Base-by-base conservation (phyloP, 768 basidiomycete genomes). In the Chlorophyllum brunneum region DNA sequence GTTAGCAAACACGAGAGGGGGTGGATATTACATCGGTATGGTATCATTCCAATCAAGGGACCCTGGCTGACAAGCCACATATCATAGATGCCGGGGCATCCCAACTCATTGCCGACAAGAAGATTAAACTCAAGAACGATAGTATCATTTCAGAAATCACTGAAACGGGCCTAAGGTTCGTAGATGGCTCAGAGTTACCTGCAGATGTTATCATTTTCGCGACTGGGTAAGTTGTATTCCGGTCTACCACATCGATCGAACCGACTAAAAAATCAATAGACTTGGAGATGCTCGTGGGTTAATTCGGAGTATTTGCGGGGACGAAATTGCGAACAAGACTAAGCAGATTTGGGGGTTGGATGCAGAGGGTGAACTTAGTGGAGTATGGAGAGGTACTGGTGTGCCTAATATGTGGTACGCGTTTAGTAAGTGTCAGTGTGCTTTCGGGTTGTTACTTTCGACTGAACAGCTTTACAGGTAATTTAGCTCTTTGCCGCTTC, bases 41-140 rank as follows among this genome's bases (percentile, higher is more conserved):
- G 64, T 55, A 4, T 3, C 20, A 15, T 34, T n/a, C 20, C n/a
- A 11, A 18, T 18, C 18, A n/a, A n/a, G n/a, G n/a, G 10, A 2
- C 11, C 24, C 16, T 1, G 11, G 13, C n/a, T 30, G 23, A 27
- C 22, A 26, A 23, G 8, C 9, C n/a, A 18, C 33, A 8, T 37
- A 10, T 26, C 1, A 15, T 41, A 83, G 81, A 83, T 57, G 76
- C 77, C 44, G 85, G 83, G 52, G 81, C 75, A 2, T 77, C 76
- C 53, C 75, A 81, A 61, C 67, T 80, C 55, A 80, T 87, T 56
- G 73, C 78, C 24, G 81, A 85, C 55, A 81, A 83, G 11, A 82
- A 84, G 62, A 85, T 88, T 68, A 85, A 86, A 62, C 66, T 88
- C 56, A 87, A 87, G 68, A 82, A 76, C 63, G 82, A 81, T 53